phyloP scores from a whole-genome alignment of 1,284 basidiomycete genomes.

The Ganoderma lingzhi region DNA sequence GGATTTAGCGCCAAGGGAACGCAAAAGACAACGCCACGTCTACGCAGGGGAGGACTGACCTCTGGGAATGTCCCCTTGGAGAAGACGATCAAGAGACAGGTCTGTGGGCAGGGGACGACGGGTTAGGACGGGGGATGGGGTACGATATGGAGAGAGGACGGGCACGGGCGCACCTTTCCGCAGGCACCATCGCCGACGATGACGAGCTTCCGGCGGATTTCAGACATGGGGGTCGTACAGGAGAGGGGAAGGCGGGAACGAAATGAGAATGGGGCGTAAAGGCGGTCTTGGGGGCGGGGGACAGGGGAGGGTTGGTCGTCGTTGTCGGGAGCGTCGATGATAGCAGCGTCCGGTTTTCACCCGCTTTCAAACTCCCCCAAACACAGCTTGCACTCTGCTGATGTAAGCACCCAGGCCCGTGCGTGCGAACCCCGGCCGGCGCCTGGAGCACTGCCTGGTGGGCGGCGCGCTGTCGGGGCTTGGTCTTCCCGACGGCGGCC shows the following conservation, averaged over 20 bases:
- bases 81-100: conserved; percentile 71
- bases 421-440: conserved; percentile 31
- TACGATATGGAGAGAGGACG: conserved; percentile 20
- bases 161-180: conserved; percentile 52
- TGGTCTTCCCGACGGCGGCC: conserved; percentile 6
- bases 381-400: conserved; percentile 37
- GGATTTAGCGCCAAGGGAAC: conserved; percentile 28
- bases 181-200: conserved; percentile 69
- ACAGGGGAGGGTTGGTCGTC: conserved; percentile 31
- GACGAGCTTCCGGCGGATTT: conserved; percentile 62
- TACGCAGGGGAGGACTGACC: conserved; percentile 46
- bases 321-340: conserved; percentile 37
- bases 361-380: conserved; percentile 40
- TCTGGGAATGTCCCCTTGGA: conserved; percentile 82
- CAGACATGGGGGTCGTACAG: conserved; percentile 45
- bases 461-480: conserved; percentile 7
- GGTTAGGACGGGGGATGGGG: conserved; percentile 32
- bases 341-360: conserved; percentile 41
- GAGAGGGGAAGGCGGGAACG: conserved; percentile 8
- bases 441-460: conserved; percentile 11
- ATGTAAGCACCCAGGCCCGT: conserved; percentile 37
- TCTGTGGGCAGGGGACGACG: conserved; percentile 42
- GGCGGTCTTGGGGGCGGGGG: conserved; percentile 27
- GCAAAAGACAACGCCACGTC: conserved; percentile 33
- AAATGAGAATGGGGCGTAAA: conserved; percentile 20